Conservation (phyloP, 2,329 filamentous ascomycete species). For the Aspergillus ochraceus region DNA sequence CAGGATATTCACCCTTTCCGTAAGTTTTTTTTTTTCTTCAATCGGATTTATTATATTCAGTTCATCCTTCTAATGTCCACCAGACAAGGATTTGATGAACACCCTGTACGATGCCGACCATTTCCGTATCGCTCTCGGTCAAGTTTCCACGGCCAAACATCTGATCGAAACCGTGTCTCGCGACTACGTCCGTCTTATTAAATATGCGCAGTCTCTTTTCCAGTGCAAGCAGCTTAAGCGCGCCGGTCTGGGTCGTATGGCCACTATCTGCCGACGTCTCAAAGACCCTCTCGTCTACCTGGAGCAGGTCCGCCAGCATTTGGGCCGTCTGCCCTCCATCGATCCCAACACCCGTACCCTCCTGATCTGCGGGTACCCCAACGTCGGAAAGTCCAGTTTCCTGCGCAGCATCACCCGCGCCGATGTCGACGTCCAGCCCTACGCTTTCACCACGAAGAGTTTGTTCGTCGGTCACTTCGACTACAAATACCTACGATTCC, state of each 20-base stretch:
- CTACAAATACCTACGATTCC: constrained; percentile 88
- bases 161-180: constrained; percentile 93
- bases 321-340: constrained; percentile 96
- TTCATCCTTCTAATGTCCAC: constrained; percentile 16
- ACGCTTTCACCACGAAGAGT: constrained; percentile 97
- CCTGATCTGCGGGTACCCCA: constrained; percentile 95
- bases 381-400: constrained; percentile 97
- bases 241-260: constrained; percentile 95
- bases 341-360: constrained; percentile 96
- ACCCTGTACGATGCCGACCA: constrained; percentile 98
- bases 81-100: constrained; percentile 82
- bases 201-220: constrained; percentile 95
- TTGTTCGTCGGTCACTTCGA: constrained; percentile 98
- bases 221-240: constrained; percentile 99
- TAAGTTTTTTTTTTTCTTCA: constrained; percentile 41
- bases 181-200: constrained; percentile 93
- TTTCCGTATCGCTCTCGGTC: constrained; percentile 93
- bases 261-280: constrained; percentile 89
- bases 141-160: constrained; percentile 93
- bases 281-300: constrained; percentile 95
- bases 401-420: constrained; percentile 87
- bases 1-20: constrained; percentile 96
- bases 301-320: constrained; percentile 93
- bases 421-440: constrained; percentile 95
- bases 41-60: constrained; percentile 18